phyloP scores from a whole-genome alignment of 2,329 filamentous ascomycete species.

The Talaromyces piceae region DNA sequence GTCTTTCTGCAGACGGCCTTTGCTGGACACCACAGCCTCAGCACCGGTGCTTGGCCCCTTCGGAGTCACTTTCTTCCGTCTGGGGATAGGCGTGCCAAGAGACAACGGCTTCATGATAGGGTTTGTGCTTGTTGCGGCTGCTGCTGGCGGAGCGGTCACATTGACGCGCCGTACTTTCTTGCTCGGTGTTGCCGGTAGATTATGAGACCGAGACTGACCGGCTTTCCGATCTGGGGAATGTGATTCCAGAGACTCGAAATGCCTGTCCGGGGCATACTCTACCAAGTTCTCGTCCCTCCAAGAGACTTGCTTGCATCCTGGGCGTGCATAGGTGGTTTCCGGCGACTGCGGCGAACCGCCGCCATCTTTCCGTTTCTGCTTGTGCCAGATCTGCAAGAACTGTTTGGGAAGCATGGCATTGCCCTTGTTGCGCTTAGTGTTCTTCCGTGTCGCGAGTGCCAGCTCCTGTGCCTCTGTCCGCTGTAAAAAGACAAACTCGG shows the following conservation, averaged over 20 bases:
- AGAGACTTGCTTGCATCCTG: constrained; percentile 26
- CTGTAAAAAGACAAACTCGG: constrained; percentile 38
- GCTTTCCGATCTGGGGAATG: constrained; percentile 14
- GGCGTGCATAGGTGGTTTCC: constrained; percentile 5
- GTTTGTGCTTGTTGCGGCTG: neutral
- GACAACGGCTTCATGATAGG: constrained; percentile 8
- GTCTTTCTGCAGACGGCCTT: neutral
- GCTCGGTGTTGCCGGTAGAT: constrained; percentile 10
- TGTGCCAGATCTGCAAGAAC: constrained; percentile 20
- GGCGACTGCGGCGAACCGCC: neutral
- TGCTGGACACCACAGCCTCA: neutral
- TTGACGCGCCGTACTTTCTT: constrained; percentile 11
- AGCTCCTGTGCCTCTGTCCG: constrained; percentile 36
- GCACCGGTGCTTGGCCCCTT: constrained; percentile 21
- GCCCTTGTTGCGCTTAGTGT: constrained; percentile 38
- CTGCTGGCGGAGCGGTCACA: neutral
- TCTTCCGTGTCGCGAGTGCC: constrained; percentile 34
- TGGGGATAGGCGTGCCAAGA: constrained; percentile 17
- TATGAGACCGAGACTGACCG: constrained; percentile 10
- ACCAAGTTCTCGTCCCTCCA: constrained; percentile 32
- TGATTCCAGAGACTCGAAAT: neutral
- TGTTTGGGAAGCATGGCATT: constrained; percentile 27
- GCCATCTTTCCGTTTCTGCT: constrained; percentile 12
- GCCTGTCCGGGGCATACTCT: constrained; percentile 17
- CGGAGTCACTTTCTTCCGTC: constrained; percentile 29